Conservation (phyloP, 805 yeast species). For the Clavispora fructus region DNA sequence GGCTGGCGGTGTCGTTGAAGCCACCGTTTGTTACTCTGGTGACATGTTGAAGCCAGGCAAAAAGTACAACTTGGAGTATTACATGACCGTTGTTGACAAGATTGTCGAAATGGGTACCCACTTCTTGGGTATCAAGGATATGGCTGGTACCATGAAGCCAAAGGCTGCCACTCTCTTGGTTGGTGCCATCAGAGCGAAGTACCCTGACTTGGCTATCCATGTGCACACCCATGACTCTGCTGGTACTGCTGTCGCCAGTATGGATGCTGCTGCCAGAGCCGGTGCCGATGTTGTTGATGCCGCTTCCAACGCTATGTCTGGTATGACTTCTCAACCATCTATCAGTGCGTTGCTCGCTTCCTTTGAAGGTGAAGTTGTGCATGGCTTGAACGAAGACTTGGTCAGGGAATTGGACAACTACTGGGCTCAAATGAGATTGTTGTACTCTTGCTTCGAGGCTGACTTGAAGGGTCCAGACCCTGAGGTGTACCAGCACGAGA, state of each 20-base stretch:
- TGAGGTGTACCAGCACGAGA: slow-evolving; percentile 96
- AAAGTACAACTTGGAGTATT: slow-evolving; percentile 92
- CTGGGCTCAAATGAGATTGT: slow-evolving; percentile 98
- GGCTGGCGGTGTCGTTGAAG: slow-evolving; percentile 99
- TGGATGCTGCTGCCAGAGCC: slow-evolving; percentile 89
- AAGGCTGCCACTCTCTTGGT: slow-evolving; percentile 81
- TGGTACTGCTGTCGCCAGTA: slow-evolving; percentile 97
- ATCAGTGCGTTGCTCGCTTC: slow-evolving; percentile 90
- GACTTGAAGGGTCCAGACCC: slow-evolving; percentile 99
- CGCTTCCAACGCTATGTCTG: slow-evolving; percentile 96
- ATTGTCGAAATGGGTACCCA: slow-evolving; percentile 95
- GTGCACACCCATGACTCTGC: slow-evolving; percentile 99
- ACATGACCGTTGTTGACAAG: slow-evolving; percentile 72
- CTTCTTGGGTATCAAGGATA: slow-evolving; percentile 94
- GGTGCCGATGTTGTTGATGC: slow-evolving; percentile 99
- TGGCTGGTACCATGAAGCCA: slow-evolving; percentile 99
- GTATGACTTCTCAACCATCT: slow-evolving; percentile 97
- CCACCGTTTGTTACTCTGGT: slow-evolving; percentile 97
- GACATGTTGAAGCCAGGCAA: slow-evolving; percentile 95
- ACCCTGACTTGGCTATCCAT: slow-evolving; percentile 94
- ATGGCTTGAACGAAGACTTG: slow-evolving; percentile 60
- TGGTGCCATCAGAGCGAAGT: slow-evolving; percentile 73
- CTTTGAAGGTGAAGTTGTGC: slow-evolving; percentile 76
- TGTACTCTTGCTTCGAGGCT: slow-evolving; percentile 96
- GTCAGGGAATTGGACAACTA: slow-evolving; percentile 85